These are phyloP conservation scores for Trypanosoma rangeli DNA, from an alignment of 208 protist genomes.

Conservation along the genomic window DNA sequence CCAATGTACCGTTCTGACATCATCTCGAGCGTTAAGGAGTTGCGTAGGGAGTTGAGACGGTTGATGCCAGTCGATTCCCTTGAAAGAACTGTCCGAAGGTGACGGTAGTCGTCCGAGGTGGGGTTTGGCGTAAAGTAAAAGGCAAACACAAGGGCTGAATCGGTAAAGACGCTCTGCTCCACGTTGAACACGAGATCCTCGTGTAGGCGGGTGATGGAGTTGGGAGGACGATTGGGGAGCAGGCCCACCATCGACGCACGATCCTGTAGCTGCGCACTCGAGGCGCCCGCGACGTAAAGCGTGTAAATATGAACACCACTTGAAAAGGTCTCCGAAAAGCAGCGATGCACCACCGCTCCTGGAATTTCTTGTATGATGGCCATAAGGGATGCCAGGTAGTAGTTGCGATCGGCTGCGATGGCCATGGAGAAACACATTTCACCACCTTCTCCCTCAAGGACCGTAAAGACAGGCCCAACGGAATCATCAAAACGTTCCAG, in stretches of 20 bases:
- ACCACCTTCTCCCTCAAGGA: slow-evolving; percentile 26
- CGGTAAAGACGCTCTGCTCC: slow-evolving; percentile 74
- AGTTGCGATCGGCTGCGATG: slow-evolving; percentile 52
- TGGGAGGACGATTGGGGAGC: slow-evolving; percentile 69
- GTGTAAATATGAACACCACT: slow-evolving; percentile 80
- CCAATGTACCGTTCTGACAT: slow-evolving; percentile 89
- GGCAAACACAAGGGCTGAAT: slow-evolving; percentile 72
- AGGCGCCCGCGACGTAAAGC: slow-evolving; percentile 56
- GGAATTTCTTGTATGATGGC: slow-evolving; percentile 69
- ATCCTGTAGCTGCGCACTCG: slow-evolving; percentile 40
- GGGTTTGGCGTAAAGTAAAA: slow-evolving; percentile 91
- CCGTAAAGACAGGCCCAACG: slow-evolving; percentile 59
- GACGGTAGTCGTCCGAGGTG: slow-evolving; percentile 76
- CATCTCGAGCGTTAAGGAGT: slow-evolving; percentile 77
- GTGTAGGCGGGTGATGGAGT: slow-evolving; percentile 71
- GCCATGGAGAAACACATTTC: slow-evolving; percentile 69
- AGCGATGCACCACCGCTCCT: slow-evolving; percentile 45
- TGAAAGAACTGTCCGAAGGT: slow-evolving; percentile 53
- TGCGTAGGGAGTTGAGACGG: slow-evolving; percentile 86
- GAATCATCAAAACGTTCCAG: slow-evolving; percentile 52
- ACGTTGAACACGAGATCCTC: slow-evolving; percentile 50
- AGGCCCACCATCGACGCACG: slow-evolving; percentile 60
- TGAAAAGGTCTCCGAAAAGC: slow-evolving; percentile 71
- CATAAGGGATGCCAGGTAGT: slow-evolving; percentile 68
- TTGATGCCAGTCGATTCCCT: slow-evolving; percentile 84